Evolutionary conservation across 495 filamentous ascomycete species (phyloP).

Genomic region (Aspergillus ellipticus): DNA sequence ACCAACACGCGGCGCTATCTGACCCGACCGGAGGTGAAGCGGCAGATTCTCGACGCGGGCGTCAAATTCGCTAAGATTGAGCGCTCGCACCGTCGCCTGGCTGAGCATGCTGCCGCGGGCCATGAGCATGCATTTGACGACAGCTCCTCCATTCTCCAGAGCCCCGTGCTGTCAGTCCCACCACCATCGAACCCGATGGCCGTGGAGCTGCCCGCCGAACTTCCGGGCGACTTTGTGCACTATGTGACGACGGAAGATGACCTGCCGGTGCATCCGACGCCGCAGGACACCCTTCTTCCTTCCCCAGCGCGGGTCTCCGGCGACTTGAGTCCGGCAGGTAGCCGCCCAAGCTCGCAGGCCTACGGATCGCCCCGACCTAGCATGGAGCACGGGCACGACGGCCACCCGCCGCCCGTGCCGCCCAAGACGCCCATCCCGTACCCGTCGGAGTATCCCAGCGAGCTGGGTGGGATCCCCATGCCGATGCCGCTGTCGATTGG

Average conservation of each 20-base stretch:
- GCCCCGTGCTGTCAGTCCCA: slow-evolving; percentile 27
- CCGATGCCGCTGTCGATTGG: slow-evolving; percentile 23
- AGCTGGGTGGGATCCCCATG: slow-evolving; percentile 32
- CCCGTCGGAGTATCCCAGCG: slow-evolving; percentile 28
- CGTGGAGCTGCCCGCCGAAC: slow-evolving; percentile 63
- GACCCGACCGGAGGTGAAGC: slow-evolving; percentile 64
- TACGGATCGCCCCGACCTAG: slow-evolving; percentile 43
- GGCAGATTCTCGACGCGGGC: slow-evolving; percentile 69
- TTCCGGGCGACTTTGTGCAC: slow-evolving; percentile 34
- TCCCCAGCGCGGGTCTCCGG: slow-evolving; percentile 37
- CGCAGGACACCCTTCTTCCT: slow-evolving; percentile 23
- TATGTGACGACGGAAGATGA: slow-evolving; percentile 30
- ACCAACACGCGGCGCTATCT: slow-evolving; percentile 86
- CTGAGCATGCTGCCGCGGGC: slow-evolving; percentile 38
- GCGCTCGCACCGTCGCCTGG: slow-evolving; percentile 53
- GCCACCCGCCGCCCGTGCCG: slow-evolving; percentile 71
- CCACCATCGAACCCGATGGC: slow-evolving; percentile 47
- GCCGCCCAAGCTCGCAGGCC: slow-evolving; percentile 33
- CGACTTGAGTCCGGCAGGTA: slow-evolving; percentile 30
- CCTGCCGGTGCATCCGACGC: slow-evolving; percentile 33
- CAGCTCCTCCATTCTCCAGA: slow-evolving; percentile 11
- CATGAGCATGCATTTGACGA: slow-evolving; percentile 9
- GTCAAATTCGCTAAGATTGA: slow-evolving; percentile 83
- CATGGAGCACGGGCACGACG: slow-evolving; percentile 40
- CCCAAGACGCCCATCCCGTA: slow-evolving; percentile 78